These are phyloP conservation scores for Penicillium waksmanii DNA, from an alignment of 495 filamentous ascomycete genomes.

Conservation along the genomic window DNA sequence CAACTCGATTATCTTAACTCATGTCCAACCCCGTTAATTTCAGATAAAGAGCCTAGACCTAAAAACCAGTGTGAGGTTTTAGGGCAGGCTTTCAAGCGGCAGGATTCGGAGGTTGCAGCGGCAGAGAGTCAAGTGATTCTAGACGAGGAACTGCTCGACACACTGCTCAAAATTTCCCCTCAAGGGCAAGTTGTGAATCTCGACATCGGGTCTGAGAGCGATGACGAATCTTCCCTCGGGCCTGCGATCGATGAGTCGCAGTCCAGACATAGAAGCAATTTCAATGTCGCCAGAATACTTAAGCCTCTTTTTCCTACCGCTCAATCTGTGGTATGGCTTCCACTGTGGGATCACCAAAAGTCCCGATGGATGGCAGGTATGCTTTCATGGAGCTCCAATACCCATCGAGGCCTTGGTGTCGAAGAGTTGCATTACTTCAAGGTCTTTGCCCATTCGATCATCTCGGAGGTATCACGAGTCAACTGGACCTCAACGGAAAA, in stretches of 20 bases:
- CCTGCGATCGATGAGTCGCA: not conserved
- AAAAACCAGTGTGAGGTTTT: constrained; percentile 17
- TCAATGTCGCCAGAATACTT: constrained; percentile 8
- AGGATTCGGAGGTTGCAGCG: not conserved
- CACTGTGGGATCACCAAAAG: constrained; percentile 64
- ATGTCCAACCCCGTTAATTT: constrained; percentile 22
- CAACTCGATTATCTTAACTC: constrained; percentile 22
- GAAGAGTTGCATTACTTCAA: constrained; percentile 59
- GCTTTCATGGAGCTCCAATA: constrained; percentile 58
- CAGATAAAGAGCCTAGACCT: not conserved
- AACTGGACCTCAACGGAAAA: constrained; percentile 52
- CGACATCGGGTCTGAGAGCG: not conserved
- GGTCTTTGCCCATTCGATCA: constrained; percentile 63
- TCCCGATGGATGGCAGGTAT: constrained; percentile 66
- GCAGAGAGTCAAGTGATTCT: not conserved
- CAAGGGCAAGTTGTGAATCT: constrained; percentile 36
- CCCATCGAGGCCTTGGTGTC: constrained; percentile 39
- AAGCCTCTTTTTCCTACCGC: constrained; percentile 49
- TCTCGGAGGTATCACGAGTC: constrained; percentile 61
- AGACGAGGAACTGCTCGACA: constrained; percentile 28
- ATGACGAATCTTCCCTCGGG: constrained; percentile 8
- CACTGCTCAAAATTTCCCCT: constrained; percentile 32
- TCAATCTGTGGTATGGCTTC: constrained; percentile 58
- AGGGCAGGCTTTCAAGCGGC: constrained; percentile 17
- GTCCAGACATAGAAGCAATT: not conserved